Base-by-base conservation (phyloP, 1,284 basidiomycete species). In the Apiotrichum gracile region DNA sequence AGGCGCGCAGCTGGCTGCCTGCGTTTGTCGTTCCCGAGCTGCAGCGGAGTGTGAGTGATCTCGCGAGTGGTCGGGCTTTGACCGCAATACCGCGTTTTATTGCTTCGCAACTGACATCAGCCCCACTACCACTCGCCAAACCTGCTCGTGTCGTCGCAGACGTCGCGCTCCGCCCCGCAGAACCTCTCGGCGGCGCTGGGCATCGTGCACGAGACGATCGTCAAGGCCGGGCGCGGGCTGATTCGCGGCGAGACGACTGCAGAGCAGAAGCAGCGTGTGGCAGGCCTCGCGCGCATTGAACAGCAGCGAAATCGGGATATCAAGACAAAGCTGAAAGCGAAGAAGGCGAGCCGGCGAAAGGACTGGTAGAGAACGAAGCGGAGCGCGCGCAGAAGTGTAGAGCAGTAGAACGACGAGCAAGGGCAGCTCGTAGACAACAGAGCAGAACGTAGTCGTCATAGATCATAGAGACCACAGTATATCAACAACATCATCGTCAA, bases 51-150 rank as follows among this genome's bases (percentile, higher is more conserved):
- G 74, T 75, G 48, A 61, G 72, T 67, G 12, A 43, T 17, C 7
- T 27, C 14, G 40, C 24, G 7, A 24, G 49, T 34, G 5, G 14
- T 43, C 37, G n/a, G n/a, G n/a, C n/a, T n/a, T n/a, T n/a, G n/a
- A n/a, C n/a, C n/a, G n/a, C n/a, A n/a, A n/a, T n/a, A n/a, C n/a
- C n/a, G n/a, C n/a, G n/a, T n/a, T n/a, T n/a, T n/a, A n/a, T n/a
- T n/a, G n/a, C n/a, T n/a, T n/a, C n/a, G n/a, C n/a, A n/a, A n/a
- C 51, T 52, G 25, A 50, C 52, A 24, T 21, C 16, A 74, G 71
- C 61, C 69, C 25, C 58, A 70, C 58, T 74, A 68, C 58, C 61
- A 67, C 37, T 65, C 72, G 3, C 69, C 72, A 3, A 58, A 61
- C 8, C 55, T 74, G 10, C 62, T 72, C 10, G 53, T 76, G 21